Percentiles rank a stretch among this genome's conserved stretches.
These are phyloP conservation scores for Calonectria ilicicola DNA, from an alignment of 2,329 filamentous ascomycete genomes.

Conservation along the genomic window DNA sequence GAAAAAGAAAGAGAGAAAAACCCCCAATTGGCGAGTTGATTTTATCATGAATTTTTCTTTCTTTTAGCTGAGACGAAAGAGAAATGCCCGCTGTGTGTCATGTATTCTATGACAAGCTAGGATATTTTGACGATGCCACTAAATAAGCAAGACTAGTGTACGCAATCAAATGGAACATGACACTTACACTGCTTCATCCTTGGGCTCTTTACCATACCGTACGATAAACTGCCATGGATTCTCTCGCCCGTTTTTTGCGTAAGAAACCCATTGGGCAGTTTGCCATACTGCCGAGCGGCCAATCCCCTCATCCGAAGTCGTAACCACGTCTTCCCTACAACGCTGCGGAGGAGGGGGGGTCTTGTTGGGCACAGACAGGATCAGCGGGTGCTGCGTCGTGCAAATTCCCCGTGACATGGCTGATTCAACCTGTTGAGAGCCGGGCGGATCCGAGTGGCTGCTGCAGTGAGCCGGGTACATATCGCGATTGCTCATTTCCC, in stretches of 20 bases:
- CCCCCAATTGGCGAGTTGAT: too few species aligned
- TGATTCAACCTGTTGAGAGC: background rate
- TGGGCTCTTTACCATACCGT: background rate
- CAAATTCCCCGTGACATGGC: background rate
- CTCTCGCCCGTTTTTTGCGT: background rate
- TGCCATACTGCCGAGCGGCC: background rate
- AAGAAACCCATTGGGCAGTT: background rate
- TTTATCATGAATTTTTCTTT: too few species aligned
- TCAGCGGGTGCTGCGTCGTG: background rate
- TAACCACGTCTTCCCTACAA: slow-evolving; percentile 8
- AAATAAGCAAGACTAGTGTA: too few species aligned
- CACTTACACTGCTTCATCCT: too few species aligned
- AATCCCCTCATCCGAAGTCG: background rate
- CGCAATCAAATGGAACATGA: too few species aligned
- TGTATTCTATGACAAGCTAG: too few species aligned
- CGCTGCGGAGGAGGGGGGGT: background rate
- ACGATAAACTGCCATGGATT: too few species aligned
- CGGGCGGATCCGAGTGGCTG: slow-evolving; percentile 15
- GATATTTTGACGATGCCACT: too few species aligned
- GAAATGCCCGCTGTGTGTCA: too few species aligned
- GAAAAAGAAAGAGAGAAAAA: too few species aligned
- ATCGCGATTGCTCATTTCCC: background rate
- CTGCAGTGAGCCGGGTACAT: background rate
- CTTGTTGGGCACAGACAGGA: slow-evolving; percentile 12
- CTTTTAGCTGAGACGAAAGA: too few species aligned